Evolutionary conservation across 2,329 filamentous ascomycete species (phyloP).

Genomic region (Neopestalotiopsis rosae): DNA sequence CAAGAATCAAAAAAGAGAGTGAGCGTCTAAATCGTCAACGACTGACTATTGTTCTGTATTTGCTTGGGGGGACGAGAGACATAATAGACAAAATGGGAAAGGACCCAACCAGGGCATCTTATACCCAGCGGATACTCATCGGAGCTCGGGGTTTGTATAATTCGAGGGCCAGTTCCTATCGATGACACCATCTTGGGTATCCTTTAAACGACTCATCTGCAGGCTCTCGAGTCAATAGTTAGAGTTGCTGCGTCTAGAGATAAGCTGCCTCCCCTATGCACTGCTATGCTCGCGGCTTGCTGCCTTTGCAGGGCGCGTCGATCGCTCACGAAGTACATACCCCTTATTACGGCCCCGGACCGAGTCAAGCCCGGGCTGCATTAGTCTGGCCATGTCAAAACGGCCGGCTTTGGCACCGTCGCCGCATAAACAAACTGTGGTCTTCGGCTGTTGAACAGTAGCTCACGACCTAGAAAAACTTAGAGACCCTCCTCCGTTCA

Average conservation of each 20-base stretch:
- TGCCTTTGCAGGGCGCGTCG: conserved; percentile 4
- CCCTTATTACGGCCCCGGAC: conserved; percentile 15
- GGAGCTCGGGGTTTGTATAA: background rate
- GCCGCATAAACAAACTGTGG: background rate
- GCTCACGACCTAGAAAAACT: background rate
- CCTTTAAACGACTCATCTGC: background rate
- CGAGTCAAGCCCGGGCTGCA: conserved; percentile 13
- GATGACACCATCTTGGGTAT: background rate
- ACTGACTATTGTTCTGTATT: background rate
- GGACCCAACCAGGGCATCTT: background rate
- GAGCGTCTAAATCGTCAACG: background rate
- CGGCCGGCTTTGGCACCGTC: conserved; percentile 8
- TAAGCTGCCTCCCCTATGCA: background rate
- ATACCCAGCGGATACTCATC: background rate
- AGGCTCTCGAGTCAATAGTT: background rate
- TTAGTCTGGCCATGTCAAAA: conserved; percentile 6
- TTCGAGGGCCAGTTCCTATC: background rate
- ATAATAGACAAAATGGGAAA: background rate
- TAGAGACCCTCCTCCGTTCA: background rate
- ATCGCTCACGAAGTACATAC: background rate
- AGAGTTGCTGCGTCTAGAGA: background rate
- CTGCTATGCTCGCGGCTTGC: background rate
- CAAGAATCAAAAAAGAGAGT: background rate
- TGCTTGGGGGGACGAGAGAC: background rate
- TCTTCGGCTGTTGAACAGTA: background rate